phyloP scores from a whole-genome alignment of 306 rosid genomes.

The Vigna mungo region DNA sequence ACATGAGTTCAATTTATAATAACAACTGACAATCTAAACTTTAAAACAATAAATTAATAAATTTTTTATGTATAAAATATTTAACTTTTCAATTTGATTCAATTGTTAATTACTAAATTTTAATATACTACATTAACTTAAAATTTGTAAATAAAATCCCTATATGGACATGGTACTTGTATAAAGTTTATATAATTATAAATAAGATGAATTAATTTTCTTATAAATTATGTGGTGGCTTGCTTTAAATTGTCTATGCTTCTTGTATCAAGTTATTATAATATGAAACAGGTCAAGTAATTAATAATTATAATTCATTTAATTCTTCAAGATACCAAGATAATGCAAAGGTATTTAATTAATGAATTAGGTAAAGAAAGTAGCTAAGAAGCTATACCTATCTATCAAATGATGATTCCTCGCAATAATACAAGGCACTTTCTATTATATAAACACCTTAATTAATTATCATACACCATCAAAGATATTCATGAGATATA shows the following conservation, averaged over 20 bases:
- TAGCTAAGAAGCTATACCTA: conserved; percentile 43
- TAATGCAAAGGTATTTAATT: conserved; percentile 9
- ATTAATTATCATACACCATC: conserved; percentile 31
- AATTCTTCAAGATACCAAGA: conserved; percentile 11
- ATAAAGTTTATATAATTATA: neutral
- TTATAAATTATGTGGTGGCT: neutral
- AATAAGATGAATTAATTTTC: neutral
- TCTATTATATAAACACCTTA: neutral
- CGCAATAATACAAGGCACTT: conserved; percentile 4
- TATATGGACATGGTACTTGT: neutral
- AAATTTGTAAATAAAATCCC: too few relatives aligned
- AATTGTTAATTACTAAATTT: too few relatives aligned
- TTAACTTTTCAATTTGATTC: too few relatives aligned
- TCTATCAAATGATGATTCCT: conserved; percentile 31
- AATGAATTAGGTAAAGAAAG: conserved; percentile 19
- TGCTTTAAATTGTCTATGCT: neutral
- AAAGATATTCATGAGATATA: conserved; percentile 33
- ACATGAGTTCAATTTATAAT: too few relatives aligned
- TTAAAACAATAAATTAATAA: too few relatives aligned
- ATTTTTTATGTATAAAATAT: too few relatives aligned
- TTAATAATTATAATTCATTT: neutral
- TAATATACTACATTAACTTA: too few relatives aligned
- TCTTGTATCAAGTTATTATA: neutral
- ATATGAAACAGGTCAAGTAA: neutral
- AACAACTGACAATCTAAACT: too few relatives aligned